phyloP scores from a whole-genome alignment of 208 protist species.

The Angomonas ambiguus region DNA sequence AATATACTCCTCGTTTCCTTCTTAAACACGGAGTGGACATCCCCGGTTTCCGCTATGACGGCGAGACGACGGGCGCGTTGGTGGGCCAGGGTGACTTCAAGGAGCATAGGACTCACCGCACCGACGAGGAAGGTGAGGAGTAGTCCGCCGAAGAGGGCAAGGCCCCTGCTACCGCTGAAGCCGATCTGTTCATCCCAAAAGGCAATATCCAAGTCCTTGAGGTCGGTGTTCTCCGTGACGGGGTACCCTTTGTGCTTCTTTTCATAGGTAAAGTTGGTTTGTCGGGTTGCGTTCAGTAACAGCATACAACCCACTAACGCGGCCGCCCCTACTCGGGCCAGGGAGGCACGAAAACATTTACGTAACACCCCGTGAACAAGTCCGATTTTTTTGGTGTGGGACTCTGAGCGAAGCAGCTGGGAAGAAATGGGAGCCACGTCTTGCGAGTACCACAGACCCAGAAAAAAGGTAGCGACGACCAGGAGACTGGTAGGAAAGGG shows the following conservation, averaged over 20 bases:
- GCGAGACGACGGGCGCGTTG: slow-evolving; percentile 11
- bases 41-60: slow-evolving; percentile 13
- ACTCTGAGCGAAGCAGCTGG: slow-evolving; percentile 14
- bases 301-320: slow-evolving; percentile 28
- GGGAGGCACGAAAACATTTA: slow-evolving; percentile 21
- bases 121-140: slow-evolving; percentile 57
- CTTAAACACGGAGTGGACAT: slow-evolving; percentile 14
- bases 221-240: slow-evolving; percentile 28
- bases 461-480: slow-evolving; percentile 37
- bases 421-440: slow-evolving; percentile 43
- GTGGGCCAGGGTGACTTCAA: slow-evolving; percentile 43
- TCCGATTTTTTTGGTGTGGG: neutral
- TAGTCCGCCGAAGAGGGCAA: slow-evolving; percentile 57
- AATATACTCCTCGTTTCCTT: slow-evolving; percentile 19
- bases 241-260: slow-evolving; percentile 41
- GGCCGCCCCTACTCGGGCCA: slow-evolving; percentile 28
- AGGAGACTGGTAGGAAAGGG: slow-evolving; percentile 52
- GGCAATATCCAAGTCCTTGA: slow-evolving; percentile 32
- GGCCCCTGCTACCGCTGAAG: slow-evolving; percentile 48
- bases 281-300: slow-evolving; percentile 61
- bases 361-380: slow-evolving; percentile 16
- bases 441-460: slow-evolving; percentile 46
- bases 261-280: slow-evolving; percentile 70
- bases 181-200: slow-evolving; percentile 47
- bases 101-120: slow-evolving; percentile 56